Evolutionary conservation across 2,329 filamentous ascomycete species (phyloP), one percentile per base, ranked within the genome.

Genomic region (Exophiala aquamarina): DNA sequence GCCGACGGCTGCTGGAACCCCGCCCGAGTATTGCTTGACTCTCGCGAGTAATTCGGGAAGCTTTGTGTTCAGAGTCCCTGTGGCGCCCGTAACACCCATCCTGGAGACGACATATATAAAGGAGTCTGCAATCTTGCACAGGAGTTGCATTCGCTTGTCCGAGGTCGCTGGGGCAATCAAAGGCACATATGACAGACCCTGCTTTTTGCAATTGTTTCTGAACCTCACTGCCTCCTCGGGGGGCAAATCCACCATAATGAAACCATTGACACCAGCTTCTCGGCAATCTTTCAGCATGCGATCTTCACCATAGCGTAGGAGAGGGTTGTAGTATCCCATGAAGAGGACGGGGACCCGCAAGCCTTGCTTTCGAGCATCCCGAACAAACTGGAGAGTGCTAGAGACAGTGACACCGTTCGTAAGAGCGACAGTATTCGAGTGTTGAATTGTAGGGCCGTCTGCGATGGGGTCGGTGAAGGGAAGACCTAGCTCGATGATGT

Each of bases 251-350:
- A 95, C 92, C 65, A 97, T 85, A 62, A 98, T 96, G 72, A 97
- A 97, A 49, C 93, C 92, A 70, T 95, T 96, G 66, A 95, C 83
- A 19, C 91, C 89, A 2, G 89, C 87, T 44, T 82, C 81, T 65
- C 86, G 85, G 67, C 89, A 89, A 68, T 97, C 91, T 60, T 82
- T 78, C 44, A 98, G 75, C 69, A 97, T 83, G 51, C 79, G 81
- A 72, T 95, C 90, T 72, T 98, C 93, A 44, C 93, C 93, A 66
- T 97, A 98, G 62, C 86, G 89, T 52, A 97, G 76, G 52, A 97
- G 77, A 1, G 93, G 93, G 74, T 98, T 98, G 74, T 95, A 98
- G 79, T 98, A 98, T 62, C 93, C 93, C 93, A 98, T 98, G 57
- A 98, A 80, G 64, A 98, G 73, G 33, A 98, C 81, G 1, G 93